phyloP scores from a whole-genome alignment of 2,329 filamentous ascomycete species.

The Aplosporella prunicola region DNA sequence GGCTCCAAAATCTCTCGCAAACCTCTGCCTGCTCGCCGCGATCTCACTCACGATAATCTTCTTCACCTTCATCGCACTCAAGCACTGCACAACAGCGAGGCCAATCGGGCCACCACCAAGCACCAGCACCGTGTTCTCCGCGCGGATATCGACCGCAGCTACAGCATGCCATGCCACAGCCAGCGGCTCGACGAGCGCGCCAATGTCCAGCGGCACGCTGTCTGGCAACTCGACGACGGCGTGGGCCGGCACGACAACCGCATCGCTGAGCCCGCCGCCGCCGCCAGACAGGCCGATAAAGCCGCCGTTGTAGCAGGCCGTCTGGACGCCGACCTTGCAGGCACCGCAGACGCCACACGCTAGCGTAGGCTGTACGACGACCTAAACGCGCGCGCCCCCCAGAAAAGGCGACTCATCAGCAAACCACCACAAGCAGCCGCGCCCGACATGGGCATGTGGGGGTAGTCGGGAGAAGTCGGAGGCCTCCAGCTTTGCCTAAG shows the following conservation, averaged over 20 bases:
- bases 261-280: constrained; percentile 48
- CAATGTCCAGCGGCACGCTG: constrained; percentile 43
- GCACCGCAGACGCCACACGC: constrained; percentile 48
- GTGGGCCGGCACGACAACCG: constrained; percentile 42
- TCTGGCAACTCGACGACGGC: constrained; percentile 44
- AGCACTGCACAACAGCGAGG: constrained; percentile 49
- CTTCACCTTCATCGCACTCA: constrained; percentile 44
- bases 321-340: constrained; percentile 44
- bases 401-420: too few relatives aligned
- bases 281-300: constrained; percentile 44
- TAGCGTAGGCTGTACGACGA: constrained; percentile 52
- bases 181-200: constrained; percentile 53
- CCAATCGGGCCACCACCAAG: constrained; percentile 56
- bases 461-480: neutral
- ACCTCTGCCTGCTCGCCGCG: constrained; percentile 40
- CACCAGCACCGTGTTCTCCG: constrained; percentile 42
- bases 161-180: constrained; percentile 58
- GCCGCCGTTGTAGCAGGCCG: constrained; percentile 49
- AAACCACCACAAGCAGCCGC: too few relatives aligned
- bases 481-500: neutral
- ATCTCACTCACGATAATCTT: constrained; percentile 52
- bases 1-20: constrained; percentile 47
- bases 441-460: too few relatives aligned
- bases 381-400: too few relatives aligned
- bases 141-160: constrained; percentile 27